phyloP scores from a whole-genome alignment of 495 filamentous ascomycete genomes.

The Talaromyces stipitatus region DNA sequence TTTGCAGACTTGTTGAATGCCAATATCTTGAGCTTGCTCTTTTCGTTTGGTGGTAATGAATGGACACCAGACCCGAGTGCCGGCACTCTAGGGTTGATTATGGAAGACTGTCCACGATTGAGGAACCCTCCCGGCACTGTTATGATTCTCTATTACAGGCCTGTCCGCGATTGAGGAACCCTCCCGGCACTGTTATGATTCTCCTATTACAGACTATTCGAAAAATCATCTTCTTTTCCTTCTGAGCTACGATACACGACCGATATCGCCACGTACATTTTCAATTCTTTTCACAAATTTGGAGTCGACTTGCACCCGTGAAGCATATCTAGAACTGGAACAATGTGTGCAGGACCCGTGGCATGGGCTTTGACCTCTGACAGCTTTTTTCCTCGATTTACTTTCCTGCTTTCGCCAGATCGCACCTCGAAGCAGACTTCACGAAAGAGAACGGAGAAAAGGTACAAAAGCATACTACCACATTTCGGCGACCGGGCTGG shows the following conservation, averaged over 20 bases:
- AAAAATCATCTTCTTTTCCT: background rate
- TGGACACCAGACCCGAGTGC: constrained; percentile 11
- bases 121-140: constrained; percentile 9
- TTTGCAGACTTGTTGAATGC: too few species aligned
- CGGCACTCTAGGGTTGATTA: constrained; percentile 39
- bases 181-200: constrained; percentile 1
- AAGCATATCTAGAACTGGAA: background rate
- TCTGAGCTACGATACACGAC: background rate
- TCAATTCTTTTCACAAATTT: background rate
- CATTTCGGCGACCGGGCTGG: background rate
- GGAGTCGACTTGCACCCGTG: background rate
- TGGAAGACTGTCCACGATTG: constrained; percentile 26
- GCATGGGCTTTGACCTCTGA: background rate
- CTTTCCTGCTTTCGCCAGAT: background rate
- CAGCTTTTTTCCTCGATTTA: background rate
- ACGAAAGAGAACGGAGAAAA: background rate
- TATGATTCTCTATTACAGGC: background rate
- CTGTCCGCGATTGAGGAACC: constrained; percentile 21
- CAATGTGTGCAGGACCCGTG: too few species aligned
- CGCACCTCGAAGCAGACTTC: background rate
- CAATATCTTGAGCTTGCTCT: background rate
- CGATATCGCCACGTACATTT: background rate
- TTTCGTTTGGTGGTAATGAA: background rate
- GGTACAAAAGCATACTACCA: background rate
- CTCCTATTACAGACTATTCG: background rate